A percentile compares a stretch with the other conserved stretches of the same genome.
Conservation (phyloP, 2,329 filamentous ascomycete genomes). For the Coniochaeta pulveracea region DNA sequence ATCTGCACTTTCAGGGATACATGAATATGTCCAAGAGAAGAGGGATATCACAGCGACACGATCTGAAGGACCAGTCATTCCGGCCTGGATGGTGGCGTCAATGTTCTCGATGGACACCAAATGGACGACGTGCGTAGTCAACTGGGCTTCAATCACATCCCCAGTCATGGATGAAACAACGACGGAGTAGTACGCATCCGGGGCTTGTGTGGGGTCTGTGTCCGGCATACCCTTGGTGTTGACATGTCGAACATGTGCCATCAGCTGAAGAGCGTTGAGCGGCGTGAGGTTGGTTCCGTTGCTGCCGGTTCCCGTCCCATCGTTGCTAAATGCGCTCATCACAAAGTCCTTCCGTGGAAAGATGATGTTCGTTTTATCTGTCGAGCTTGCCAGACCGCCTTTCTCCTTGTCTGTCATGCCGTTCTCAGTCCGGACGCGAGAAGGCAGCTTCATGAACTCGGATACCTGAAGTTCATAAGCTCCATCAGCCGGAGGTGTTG, state of each 20-base stretch:
- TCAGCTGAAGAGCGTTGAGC: slow-evolving; percentile 1
- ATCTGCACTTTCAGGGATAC: no score
- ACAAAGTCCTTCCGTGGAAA: no score
- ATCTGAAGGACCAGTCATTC: no score
- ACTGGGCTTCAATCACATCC: background rate
- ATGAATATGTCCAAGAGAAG: slow-evolving; percentile 6
- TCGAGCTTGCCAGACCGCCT: no score
- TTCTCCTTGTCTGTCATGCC: no score
- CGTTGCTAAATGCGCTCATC: background rate
- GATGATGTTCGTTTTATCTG: background rate
- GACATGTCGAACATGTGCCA: slow-evolving; percentile 6
- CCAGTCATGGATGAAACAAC: slow-evolving; percentile 1
- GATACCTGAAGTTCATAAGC: no score
- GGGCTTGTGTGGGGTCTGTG: background rate
- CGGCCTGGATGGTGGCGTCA: background rate
- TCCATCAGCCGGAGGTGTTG: background rate
- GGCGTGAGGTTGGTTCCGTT: background rate
- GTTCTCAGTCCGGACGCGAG: background rate
- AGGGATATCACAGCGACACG: slow-evolving; percentile 3
- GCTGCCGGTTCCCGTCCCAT: background rate
- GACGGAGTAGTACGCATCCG: slow-evolving; percentile 2
- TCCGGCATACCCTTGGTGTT: background rate
- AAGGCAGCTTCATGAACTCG: background rate
- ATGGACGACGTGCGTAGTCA: slow-evolving; percentile 4
- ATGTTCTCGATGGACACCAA: slow-evolving; percentile 5